Percentiles rank a stretch among this genome's conserved stretches.
Conservation (phyloP, 495 filamentous ascomycete species). For the Xylaria longipes region DNA sequence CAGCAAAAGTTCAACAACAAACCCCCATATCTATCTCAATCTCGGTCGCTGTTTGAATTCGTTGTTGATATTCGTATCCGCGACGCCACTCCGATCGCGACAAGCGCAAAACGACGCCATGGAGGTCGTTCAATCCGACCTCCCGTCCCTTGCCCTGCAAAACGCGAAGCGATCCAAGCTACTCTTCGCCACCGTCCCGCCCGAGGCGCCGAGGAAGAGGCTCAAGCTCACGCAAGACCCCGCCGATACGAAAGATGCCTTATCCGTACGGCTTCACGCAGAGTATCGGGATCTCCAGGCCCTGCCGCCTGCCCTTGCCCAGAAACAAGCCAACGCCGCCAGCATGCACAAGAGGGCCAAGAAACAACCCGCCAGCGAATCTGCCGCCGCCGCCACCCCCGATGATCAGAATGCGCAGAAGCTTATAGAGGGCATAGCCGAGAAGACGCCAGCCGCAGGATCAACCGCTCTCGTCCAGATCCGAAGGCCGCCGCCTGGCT, state of each 20-base stretch:
- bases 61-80: neutral
- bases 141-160: slow-evolving; percentile 47
- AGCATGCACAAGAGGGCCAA: slow-evolving; percentile 56
- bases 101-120: slow-evolving; percentile 26
- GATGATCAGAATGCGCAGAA: slow-evolving; percentile 67
- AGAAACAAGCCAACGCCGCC: slow-evolving; percentile 70
- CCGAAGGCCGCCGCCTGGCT: slow-evolving; percentile 33
- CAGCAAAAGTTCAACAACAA: neutral
- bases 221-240: slow-evolving; percentile 48
- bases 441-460: slow-evolving; percentile 43
- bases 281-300: slow-evolving; percentile 86
- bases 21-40: neutral
- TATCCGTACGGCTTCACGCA: slow-evolving; percentile 56
- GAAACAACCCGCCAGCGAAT: slow-evolving; percentile 53
- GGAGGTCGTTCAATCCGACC: slow-evolving; percentile 36
- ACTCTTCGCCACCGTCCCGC: slow-evolving; percentile 44
- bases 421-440: slow-evolving; percentile 71
- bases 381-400: slow-evolving; percentile 46
- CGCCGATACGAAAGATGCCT: slow-evolving; percentile 45
- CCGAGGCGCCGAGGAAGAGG: slow-evolving; percentile 46
- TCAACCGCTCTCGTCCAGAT: slow-evolving; percentile 68
- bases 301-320: slow-evolving; percentile 82
- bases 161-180: slow-evolving; percentile 51
- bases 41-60: neutral
- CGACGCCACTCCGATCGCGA: neutral